Conservation (phyloP, 1,284 basidiomycete species). For the Ceratobasidium sp. region DNA sequence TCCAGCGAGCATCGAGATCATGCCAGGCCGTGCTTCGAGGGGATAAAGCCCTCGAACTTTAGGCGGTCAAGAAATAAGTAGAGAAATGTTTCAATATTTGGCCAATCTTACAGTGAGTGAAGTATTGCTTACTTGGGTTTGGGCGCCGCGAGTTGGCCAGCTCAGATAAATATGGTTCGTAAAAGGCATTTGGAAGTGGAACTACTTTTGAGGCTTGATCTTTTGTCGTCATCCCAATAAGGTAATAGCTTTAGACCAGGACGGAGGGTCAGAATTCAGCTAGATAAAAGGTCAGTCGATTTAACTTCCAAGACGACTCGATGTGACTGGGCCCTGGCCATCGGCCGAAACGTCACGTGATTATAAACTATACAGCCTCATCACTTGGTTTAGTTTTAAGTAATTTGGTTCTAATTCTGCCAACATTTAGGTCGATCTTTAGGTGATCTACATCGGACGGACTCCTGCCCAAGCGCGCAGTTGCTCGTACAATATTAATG, state of each 20-base stretch:
- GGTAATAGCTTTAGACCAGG: neutral
- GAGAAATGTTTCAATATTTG: no score
- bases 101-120: no score
- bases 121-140: slow-evolving; percentile 13
- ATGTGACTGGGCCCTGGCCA: no score
- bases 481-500: slow-evolving; percentile 38
- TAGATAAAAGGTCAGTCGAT: no score
- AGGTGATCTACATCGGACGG: slow-evolving; percentile 28
- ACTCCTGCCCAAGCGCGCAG: slow-evolving; percentile 43
- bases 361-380: slow-evolving; percentile 10
- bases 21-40: slow-evolving; percentile 80
- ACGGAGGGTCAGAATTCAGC: no score
- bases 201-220: neutral
- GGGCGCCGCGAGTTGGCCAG: slow-evolving; percentile 26
- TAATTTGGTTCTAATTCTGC: no score
- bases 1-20: slow-evolving; percentile 89
- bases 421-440: no score
- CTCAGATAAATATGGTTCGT: slow-evolving; percentile 28
- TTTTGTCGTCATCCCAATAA: neutral
- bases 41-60: slow-evolving; percentile 76
- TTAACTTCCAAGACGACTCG: no score
- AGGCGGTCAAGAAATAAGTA: neutral
- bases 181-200: slow-evolving; percentile 17
- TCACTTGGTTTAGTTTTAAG: no score
- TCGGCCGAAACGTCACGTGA: slow-evolving; percentile 21